Conservation (phyloP, 495 filamentous ascomycete species). For the Penicillium cinerascens region DNA sequence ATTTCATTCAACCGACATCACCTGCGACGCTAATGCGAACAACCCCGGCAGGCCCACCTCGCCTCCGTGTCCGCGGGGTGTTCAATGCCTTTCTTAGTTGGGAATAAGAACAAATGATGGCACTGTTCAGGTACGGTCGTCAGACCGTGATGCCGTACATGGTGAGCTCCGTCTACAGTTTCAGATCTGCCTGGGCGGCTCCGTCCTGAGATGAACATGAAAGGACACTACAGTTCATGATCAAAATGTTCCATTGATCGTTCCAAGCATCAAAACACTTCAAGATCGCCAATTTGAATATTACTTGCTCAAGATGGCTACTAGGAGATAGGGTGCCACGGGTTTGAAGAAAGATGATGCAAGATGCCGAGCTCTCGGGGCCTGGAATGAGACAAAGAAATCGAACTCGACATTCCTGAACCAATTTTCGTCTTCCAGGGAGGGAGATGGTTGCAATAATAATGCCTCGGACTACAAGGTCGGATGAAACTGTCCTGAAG, state of each 20-base stretch:
- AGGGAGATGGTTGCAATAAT: no score
- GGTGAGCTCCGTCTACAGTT: not conserved
- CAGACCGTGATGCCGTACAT: slow-evolving; percentile 16
- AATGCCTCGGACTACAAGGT: no score
- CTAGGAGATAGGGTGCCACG: not conserved
- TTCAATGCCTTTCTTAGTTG: slow-evolving; percentile 12
- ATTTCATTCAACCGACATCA: no score
- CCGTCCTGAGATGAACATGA: slow-evolving; percentile 4
- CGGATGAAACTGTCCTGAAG: not conserved
- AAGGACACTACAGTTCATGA: not conserved
- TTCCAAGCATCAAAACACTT: not conserved
- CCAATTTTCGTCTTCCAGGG: no score
- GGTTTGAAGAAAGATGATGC: no score
- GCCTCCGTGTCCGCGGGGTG: slow-evolving; percentile 28
- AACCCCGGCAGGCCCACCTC: slow-evolving; percentile 1
- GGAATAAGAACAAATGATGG: not conserved
- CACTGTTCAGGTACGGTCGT: slow-evolving; percentile 11
- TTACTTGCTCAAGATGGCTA: slow-evolving; percentile 11
- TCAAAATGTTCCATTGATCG: not conserved
- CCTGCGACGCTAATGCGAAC: slow-evolving; percentile 7
- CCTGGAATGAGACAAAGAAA: no score
- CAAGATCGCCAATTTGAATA: not conserved
- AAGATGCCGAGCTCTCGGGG: no score
- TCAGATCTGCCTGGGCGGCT: not conserved
- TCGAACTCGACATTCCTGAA: not conserved